These are phyloP conservation scores for Aspergillus ellipticus DNA, from an alignment of 495 filamentous ascomycete genomes.

Conservation along the genomic window DNA sequence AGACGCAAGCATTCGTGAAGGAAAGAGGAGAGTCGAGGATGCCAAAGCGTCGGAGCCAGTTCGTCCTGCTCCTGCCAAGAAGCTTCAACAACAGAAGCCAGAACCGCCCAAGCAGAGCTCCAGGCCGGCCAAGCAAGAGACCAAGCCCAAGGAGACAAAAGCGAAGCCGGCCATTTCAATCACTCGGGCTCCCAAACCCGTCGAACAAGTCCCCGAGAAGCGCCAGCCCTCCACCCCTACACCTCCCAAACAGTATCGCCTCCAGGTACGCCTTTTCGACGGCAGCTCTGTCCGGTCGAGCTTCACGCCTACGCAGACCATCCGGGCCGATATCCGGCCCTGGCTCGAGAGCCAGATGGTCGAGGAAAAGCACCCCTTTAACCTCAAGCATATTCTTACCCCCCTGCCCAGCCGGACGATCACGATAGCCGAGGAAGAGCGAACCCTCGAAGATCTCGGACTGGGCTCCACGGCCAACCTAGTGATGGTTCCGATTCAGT, in stretches of 20 bases:
- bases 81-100: conserved; percentile 4
- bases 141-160: conserved; percentile 15
- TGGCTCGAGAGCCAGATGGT: conserved; percentile 65
- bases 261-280: conserved; percentile 84
- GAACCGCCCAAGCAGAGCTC: conserved; percentile 5
- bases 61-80: not conserved
- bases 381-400: conserved; percentile 78
- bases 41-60: not conserved
- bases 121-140: conserved; percentile 4
- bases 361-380: conserved; percentile 60
- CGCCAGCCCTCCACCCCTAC: conserved; percentile 15
- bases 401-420: conserved; percentile 73
- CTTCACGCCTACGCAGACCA: conserved; percentile 61
- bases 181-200: not conserved
- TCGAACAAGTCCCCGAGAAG: conserved; percentile 14
- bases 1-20: not conserved
- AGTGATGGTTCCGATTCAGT: conserved; percentile 69
- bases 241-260: conserved; percentile 44
- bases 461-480: conserved; percentile 76
- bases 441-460: conserved; percentile 60
- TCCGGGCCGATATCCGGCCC: conserved; percentile 63
- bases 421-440: conserved; percentile 67
- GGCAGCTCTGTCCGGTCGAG: conserved; percentile 70
- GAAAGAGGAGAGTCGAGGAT: conserved; percentile 9
- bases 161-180: not conserved